Conservation (phyloP, 495 filamentous ascomycete species). For the Tuber umbilicatum region DNA sequence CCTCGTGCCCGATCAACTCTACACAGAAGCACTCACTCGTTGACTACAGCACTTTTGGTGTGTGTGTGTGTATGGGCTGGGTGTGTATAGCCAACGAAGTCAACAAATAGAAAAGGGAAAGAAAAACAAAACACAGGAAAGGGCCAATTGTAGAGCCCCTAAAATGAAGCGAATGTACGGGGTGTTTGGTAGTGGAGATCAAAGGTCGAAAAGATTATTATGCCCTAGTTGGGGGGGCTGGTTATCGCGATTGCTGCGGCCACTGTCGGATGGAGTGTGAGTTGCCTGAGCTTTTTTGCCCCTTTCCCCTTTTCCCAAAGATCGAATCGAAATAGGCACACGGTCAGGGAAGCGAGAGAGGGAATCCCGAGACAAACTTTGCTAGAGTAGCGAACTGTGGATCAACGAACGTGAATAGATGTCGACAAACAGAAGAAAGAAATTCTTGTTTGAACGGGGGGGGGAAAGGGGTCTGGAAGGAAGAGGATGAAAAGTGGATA, state of each 20-base stretch:
- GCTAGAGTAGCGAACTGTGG: conserved; percentile 21
- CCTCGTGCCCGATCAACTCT: conserved; percentile 10
- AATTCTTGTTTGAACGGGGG: conserved; percentile 36
- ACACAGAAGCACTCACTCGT: conserved; percentile 9
- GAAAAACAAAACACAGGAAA: conserved; percentile 21
- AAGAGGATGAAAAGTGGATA: conserved; percentile 31
- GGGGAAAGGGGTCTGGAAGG: conserved; percentile 38
- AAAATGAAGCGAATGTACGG: conserved; percentile 26
- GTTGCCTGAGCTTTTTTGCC: conserved; percentile 20
- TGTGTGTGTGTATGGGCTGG: conserved; percentile 12
- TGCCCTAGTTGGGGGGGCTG: not conserved
- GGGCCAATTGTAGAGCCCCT: conserved; percentile 22
- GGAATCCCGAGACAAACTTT: conserved; percentile 29
- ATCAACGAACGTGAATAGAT: conserved; percentile 42
- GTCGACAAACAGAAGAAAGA: conserved; percentile 51
- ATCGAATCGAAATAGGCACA: conserved; percentile 32
- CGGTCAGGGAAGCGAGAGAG: conserved; percentile 14
- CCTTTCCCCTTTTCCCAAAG: conserved; percentile 29
- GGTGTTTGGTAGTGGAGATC: conserved; percentile 15
- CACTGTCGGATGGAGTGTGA: conserved; percentile 8
- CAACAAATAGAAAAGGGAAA: conserved; percentile 38
- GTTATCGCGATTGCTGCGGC: conserved; percentile 18
- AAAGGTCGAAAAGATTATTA: conserved; percentile 10
- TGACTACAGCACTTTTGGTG: not conserved
- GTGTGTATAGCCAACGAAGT: conserved; percentile 15